Evolutionary conservation across 805 yeast species (phyloP), one percentile per base, ranked within the genome.

Genomic region (Ogataea thermomethanolica): DNA sequence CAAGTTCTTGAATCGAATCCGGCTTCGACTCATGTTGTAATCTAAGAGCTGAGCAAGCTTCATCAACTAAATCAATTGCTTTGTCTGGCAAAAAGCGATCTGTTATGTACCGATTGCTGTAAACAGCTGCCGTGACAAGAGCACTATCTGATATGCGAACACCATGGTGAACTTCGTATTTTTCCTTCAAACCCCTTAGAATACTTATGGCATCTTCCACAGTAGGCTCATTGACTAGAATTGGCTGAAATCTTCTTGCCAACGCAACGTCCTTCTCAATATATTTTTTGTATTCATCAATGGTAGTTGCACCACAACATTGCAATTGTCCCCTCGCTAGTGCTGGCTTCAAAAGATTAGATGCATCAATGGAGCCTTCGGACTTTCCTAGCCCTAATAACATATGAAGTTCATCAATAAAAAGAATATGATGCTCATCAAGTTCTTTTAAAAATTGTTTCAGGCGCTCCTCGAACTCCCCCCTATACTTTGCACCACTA

Each of bases 21-120:
- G 99, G 99, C 59, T 89, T 90, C 1, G 96, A 88, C 65, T 91
- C 99, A 60, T 93, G 98, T 63, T 91, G 99, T 44, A 91, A 69
- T 49, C 99, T 72, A 43, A 91, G 70, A 0, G 95, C 95, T 3
- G 97, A 93, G 66, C 98, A 90, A 0, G 98, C 97, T 59, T 91
- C 99, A 65, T 91, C 99, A 2, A 91, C 93, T 50, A 91, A 73
- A 63, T 91, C 99, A 50, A 91, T 91, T 14, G 98, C 98, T 67
- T 91, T 91, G 58, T 91, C 99, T 1, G 99, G 99, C 27, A 91
- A 67, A 55, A 80, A 89, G 40, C 98, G 67, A 60, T 91, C 97
- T 3, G 95, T 84, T 41, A 91, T 86, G 60, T 91, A 91, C 48
- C 99, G 74, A 57, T 88, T 86, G 34, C 95, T 80, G 56, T 90